phyloP scores from a whole-genome alignment of 2,329 filamentous ascomycete species.

The Pseudohalonectria lignicola region DNA sequence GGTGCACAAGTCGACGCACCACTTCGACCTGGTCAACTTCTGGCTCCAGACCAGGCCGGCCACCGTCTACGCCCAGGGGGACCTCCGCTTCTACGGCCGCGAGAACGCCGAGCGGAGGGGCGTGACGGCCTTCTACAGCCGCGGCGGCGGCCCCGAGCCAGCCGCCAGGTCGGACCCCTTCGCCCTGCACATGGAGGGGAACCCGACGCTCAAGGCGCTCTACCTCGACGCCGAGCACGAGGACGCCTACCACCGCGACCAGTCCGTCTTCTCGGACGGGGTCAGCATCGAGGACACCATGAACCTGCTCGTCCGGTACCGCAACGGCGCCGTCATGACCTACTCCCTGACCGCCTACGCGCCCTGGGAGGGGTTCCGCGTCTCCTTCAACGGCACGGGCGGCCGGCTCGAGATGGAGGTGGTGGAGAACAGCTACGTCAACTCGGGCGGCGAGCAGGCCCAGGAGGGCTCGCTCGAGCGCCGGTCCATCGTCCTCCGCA shows the following conservation, averaged over 20 bases:
- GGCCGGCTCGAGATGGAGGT: conserved; percentile 51
- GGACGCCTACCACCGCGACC: conserved; percentile 50
- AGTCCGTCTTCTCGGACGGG: conserved; percentile 51
- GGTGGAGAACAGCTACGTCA: conserved; percentile 51
- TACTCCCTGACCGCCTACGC: conserved; percentile 51
- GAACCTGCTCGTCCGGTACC: conserved; percentile 47
- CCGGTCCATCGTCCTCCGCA: conserved; percentile 35
- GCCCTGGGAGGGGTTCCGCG: conserved; percentile 50
- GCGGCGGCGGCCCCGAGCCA: conserved; percentile 34
- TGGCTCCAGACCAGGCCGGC: conserved; percentile 45
- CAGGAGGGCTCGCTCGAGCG: conserved; percentile 40
- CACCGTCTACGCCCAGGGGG: conserved; percentile 47
- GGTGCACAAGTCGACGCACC: conserved; percentile 53
- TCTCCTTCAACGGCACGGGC: conserved; percentile 46
- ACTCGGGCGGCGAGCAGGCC: conserved; percentile 46
- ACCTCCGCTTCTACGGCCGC: conserved; percentile 47
- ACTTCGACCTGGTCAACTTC: conserved; percentile 54
- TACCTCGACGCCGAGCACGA: conserved; percentile 54
- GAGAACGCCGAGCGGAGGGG: conserved; percentile 50
- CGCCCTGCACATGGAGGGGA: conserved; percentile 41
- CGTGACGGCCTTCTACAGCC: conserved; percentile 35
- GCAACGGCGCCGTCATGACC: conserved; percentile 43
- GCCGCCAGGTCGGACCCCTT: conserved; percentile 44
- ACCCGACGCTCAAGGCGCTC: conserved; percentile 43
- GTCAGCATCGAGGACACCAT: conserved; percentile 57